phyloP scores from a whole-genome alignment of 1,284 basidiomycete species.

The Trametes pubescens region DNA sequence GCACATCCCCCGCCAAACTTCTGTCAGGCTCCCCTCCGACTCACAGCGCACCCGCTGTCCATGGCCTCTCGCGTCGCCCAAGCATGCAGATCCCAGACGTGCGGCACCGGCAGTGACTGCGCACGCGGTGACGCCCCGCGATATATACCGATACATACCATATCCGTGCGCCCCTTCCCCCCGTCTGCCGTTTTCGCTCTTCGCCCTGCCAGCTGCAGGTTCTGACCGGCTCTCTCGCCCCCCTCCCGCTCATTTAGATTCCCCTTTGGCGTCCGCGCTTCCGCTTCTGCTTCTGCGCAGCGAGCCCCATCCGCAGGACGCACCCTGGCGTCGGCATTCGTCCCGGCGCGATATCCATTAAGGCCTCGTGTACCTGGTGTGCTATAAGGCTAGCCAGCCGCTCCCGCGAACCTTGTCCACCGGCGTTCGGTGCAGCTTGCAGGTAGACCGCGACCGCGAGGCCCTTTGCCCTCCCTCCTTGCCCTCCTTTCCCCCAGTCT shows the following conservation, averaged over 20 bases:
- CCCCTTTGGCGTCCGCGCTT: not conserved
- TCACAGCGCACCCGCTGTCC: not conserved
- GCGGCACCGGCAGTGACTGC: not conserved
- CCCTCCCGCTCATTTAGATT: slow-evolving; percentile 5
- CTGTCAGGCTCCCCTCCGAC: not conserved
- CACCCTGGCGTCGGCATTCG: slow-evolving; percentile 5
- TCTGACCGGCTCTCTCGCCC: slow-evolving; percentile 1
- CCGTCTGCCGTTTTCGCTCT: not conserved
- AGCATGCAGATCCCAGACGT: not conserved
- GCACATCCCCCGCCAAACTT: not conserved
- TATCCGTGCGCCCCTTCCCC: slow-evolving; percentile 6
- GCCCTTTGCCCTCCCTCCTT: slow-evolving; percentile 11
- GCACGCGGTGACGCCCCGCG: not conserved
- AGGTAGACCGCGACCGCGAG: slow-evolving; percentile 28
- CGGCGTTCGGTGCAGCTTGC: slow-evolving; percentile 20
- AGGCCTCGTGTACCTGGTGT: slow-evolving; percentile 13
- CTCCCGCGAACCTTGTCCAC: slow-evolving; percentile 24
- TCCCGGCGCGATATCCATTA: slow-evolving; percentile 20
- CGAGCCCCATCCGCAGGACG: not conserved
- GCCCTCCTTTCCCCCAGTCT: not conserved
- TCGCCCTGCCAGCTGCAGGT: not conserved
- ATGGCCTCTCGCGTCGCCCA: not conserved
- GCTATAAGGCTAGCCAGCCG: slow-evolving; percentile 2
- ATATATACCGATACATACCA: not conserved
- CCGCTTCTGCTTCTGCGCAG: no score